These are phyloP conservation scores for Zymoseptoria pseudotritici DNA, from an alignment of 2,329 filamentous ascomycete species.

Conservation along the genomic window DNA sequence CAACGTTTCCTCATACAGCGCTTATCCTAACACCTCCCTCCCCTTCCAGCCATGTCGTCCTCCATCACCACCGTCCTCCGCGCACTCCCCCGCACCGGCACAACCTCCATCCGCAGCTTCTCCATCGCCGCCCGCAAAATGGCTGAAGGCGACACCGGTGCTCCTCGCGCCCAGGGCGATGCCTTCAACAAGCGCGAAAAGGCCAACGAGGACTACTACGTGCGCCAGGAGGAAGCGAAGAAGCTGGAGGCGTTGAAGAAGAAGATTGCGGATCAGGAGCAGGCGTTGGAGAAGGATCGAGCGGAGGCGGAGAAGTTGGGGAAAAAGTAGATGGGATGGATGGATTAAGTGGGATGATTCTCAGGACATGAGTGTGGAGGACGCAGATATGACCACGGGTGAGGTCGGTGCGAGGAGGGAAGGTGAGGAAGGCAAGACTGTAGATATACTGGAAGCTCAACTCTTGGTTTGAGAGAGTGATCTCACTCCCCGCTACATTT, in stretches of 20 bases:
- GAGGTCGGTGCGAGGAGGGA: neutral
- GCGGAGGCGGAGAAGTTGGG: constrained; percentile 21
- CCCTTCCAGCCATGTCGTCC: constrained; percentile 21
- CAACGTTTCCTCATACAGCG: neutral
- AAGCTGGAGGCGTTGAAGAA: constrained; percentile 49
- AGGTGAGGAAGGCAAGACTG: neutral
- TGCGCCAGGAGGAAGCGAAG: constrained; percentile 79
- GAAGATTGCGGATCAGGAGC: constrained; percentile 29
- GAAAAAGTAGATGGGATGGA: constrained; percentile 10
- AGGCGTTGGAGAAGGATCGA: constrained; percentile 24
- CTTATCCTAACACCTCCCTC: constrained; percentile 2
- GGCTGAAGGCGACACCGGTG: constrained; percentile 38
- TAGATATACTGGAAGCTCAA: neutral
- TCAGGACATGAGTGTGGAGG: neutral
- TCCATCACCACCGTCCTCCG: constrained; percentile 31
- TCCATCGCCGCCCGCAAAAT: constrained; percentile 36
- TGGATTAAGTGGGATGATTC: neutral
- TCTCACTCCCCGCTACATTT: neutral
- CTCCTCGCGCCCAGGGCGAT: constrained; percentile 55
- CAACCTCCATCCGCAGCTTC: constrained; percentile 33
- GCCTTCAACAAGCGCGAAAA: constrained; percentile 88
- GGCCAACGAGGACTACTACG: constrained; percentile 76
- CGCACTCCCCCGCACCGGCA: constrained; percentile 31
- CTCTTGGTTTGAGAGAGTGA: neutral
- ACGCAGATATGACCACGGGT: neutral